phyloP scores from a whole-genome alignment of 495 filamentous ascomycete genomes.

The Annulohypoxylon moriforme region DNA sequence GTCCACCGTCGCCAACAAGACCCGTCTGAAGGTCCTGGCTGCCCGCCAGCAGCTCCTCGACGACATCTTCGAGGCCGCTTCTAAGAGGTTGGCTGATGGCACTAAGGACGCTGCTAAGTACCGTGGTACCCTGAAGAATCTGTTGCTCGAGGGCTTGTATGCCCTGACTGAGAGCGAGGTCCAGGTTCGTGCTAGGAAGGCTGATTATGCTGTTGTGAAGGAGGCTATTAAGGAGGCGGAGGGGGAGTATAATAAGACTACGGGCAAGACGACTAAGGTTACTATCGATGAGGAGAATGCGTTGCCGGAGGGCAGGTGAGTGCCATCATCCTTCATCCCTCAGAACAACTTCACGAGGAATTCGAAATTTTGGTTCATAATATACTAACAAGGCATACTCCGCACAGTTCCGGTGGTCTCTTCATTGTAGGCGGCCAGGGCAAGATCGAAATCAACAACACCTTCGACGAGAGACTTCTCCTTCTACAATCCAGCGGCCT shows the following conservation, averaged over 20 bases:
- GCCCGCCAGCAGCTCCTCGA: constrained; percentile 92
- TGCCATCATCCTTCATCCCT: constrained; percentile 3
- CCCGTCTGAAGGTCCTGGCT: constrained; percentile 84
- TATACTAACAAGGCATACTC: constrained; percentile 31
- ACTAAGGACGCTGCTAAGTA: constrained; percentile 78
- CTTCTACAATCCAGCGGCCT: constrained; percentile 85
- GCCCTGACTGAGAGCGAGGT: constrained; percentile 83
- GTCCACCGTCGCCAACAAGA: constrained; percentile 94
- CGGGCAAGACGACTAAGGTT: constrained; percentile 69
- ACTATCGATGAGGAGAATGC: constrained; percentile 81
- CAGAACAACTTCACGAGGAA: background rate
- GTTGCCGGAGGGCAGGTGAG: constrained; percentile 87
- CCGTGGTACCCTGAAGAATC: constrained; percentile 74
- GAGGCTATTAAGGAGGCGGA: constrained; percentile 79
- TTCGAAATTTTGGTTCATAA: background rate
- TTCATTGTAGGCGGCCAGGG: constrained; percentile 82
- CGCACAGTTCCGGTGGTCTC: constrained; percentile 81
- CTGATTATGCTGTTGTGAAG: constrained; percentile 77
- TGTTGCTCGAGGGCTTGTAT: constrained; percentile 92
- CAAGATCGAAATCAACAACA: constrained; percentile 99
- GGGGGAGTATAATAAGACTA: constrained; percentile 82
- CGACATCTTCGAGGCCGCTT: constrained; percentile 84
- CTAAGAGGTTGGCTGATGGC: constrained; percentile 71
- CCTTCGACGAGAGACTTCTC: constrained; percentile 89
- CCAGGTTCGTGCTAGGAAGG: constrained; percentile 77